A percentile compares a stretch with the other conserved stretches of the same genome.
phyloP scores from a whole-genome alignment of 345 rosid species.

The Bruguiera parviflora region DNA sequence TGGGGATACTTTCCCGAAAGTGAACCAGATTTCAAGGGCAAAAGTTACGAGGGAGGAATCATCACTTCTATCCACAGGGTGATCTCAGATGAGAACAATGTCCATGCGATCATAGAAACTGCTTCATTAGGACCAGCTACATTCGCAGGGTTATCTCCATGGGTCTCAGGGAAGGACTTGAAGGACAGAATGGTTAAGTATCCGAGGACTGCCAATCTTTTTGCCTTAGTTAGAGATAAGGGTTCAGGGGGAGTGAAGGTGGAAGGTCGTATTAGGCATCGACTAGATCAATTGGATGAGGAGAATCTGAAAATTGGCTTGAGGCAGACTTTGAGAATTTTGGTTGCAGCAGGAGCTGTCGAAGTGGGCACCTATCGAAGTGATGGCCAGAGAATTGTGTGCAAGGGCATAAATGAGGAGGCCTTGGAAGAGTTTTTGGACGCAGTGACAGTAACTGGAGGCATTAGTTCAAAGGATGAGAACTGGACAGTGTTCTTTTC shows the following conservation, averaged over 20 bases:
- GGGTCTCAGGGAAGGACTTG: constrained; percentile 60
- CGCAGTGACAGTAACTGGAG: constrained; percentile 32
- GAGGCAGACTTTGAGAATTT: constrained; percentile 52
- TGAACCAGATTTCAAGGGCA: constrained; percentile 33
- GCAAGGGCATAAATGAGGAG: constrained; percentile 39
- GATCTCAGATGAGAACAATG: constrained; percentile 33
- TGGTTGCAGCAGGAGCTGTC: constrained; percentile 71
- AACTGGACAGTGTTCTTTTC: constrained; percentile 43
- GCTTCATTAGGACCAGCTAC: constrained; percentile 61
- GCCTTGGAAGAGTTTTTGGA: constrained; percentile 52
- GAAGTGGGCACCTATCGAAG: constrained; percentile 72
- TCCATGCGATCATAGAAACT: constrained; percentile 51
- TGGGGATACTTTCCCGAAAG: constrained; percentile 72
- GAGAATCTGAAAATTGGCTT: constrained; percentile 60
- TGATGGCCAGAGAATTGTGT: constrained; percentile 58
- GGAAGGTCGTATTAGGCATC: constrained; percentile 42
- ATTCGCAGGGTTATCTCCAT: constrained; percentile 48
- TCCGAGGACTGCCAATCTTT: constrained; percentile 48
- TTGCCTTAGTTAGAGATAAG: constrained; percentile 39
- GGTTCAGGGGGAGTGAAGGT: constrained; percentile 38
- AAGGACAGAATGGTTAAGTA: constrained; percentile 56
- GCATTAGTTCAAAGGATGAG: constrained; percentile 41
- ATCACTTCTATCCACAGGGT: constrained; percentile 55
- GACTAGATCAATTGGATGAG: constrained; percentile 37
- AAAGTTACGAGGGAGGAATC: constrained; percentile 54